Evolutionary conservation across 2,329 filamentous ascomycete genomes (phyloP), one percentile per base, ranked within the genome.

Genomic region (Colletotrichum destructivum): DNA sequence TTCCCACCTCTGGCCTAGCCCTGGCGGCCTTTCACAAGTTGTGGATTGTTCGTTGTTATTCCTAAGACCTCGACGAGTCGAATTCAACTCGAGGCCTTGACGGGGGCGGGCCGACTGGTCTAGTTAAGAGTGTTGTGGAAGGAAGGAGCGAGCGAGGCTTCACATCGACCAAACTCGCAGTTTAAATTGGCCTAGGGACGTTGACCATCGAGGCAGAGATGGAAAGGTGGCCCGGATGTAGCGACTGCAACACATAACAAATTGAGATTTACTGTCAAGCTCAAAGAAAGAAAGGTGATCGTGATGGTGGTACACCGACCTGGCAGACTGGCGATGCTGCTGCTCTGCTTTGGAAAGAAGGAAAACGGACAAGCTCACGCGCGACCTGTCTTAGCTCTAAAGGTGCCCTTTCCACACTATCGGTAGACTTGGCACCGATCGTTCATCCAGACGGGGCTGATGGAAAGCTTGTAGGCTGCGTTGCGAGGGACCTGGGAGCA

Each of bases 381-480:
- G 31, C 31, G 3, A 46, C 47, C 11, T 70, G 62, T 69, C 59
- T 71, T 21, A 71, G 69, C 59, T 44, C 40, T 69, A 71, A 71
- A 54, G 26, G 54, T 54, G 65, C 52, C 69, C 35, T 40, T 54
- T 40, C 52, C 54, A 55, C 52, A 13, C n/a, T 21, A 60, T 49
- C 31, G 69, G 59, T 57, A 60, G 38, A 38, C 69, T 69, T 69
- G 69, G 69, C 59, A 71, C 35, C 46, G 52, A 60, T 69, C 51
- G 40, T 42, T 35, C n/a, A 16, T 35, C 21, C 38, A 21, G 16
- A n/a, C 2, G 31, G 16, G 38, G 51, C 23, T 18, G 38, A 9
- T n/a, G 13, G 15, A 31, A 46, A 67, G 51, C 7, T 23, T 55
- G 15, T 46, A 47, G 16, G 40, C 21, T 16, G 42, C 13, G 9